Evolutionary conservation across 352 stramenopile genomes (phyloP).

Genomic region (Pythium insidiosum): DNA sequence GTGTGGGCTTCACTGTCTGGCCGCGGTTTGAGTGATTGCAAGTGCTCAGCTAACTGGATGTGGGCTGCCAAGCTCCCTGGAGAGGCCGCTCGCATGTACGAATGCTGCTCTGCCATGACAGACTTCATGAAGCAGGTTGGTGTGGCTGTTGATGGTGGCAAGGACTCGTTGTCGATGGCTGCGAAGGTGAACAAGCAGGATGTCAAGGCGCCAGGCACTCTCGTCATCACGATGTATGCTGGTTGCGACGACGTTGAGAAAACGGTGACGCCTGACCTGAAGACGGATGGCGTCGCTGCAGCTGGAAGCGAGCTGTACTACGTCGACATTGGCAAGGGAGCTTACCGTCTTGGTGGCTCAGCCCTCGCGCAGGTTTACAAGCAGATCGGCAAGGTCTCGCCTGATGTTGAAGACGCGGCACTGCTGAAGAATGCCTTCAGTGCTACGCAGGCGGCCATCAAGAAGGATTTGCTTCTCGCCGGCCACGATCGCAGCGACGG

Average conservation of each 20-base stretch:
- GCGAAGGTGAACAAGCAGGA: conserved; percentile 91
- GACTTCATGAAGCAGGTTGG: conserved; percentile 93
- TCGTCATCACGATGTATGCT: conserved; percentile 97
- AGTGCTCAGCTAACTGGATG: conserved; percentile 99
- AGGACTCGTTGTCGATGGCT: conserved; percentile 99
- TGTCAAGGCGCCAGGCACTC: conserved; percentile 96
- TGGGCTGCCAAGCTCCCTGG: conserved; percentile 98
- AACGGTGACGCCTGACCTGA: conserved; percentile 97
- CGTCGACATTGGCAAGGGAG: conserved; percentile 91
- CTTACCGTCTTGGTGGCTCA: conserved; percentile 92
- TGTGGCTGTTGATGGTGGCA: conserved; percentile 97
- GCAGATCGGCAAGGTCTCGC: conserved; percentile 75
- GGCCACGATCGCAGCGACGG: conserved; percentile 99
- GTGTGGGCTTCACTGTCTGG: conserved; percentile 92
- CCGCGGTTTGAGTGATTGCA: conserved; percentile 94
- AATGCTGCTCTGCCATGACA: conserved; percentile 94
- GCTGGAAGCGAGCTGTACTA: conserved; percentile 88
- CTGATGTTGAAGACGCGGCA: conserved; percentile 91
- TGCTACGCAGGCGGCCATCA: conserved; percentile 90
- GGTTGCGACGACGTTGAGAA: conserved; percentile 95
- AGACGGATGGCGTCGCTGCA: conserved; percentile 77
- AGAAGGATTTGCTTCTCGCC: conserved; percentile 87
- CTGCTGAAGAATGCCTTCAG: conserved; percentile 93
- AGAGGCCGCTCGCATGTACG: conserved; percentile 98
- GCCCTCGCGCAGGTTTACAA: conserved; percentile 93